Conservation (phyloP, 345 rosid species). For the Fremontodendron californicum region DNA sequence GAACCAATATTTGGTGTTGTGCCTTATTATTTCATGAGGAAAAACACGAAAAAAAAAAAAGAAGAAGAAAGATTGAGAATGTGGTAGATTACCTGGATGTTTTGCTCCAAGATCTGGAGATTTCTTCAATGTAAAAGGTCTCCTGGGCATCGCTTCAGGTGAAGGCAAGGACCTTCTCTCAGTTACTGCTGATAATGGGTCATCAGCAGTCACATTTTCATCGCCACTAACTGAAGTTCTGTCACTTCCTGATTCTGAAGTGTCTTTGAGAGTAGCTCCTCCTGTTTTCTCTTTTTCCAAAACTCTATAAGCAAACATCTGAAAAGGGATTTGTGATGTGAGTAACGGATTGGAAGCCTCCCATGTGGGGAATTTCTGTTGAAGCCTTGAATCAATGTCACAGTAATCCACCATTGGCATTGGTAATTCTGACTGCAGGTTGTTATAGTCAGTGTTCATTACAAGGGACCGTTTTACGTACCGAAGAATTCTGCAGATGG, state of each 20-base stretch:
- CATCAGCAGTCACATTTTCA: slow-evolving; percentile 44
- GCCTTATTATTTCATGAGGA: background rate
- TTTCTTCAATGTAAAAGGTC: slow-evolving; percentile 34
- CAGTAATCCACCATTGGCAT: slow-evolving; percentile 48
- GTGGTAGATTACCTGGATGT: slow-evolving; percentile 47
- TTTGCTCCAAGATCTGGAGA: slow-evolving; percentile 38
- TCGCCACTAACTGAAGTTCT: slow-evolving; percentile 69
- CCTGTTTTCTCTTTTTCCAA: slow-evolving; percentile 48
- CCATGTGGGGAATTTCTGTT: slow-evolving; percentile 41
- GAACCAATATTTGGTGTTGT: background rate
- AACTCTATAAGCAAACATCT: slow-evolving; percentile 70
- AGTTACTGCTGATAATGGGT: slow-evolving; percentile 29
- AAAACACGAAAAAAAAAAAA: background rate
- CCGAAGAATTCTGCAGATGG: slow-evolving; percentile 68
- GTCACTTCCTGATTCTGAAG: slow-evolving; percentile 82
- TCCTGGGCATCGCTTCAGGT: slow-evolving; percentile 35
- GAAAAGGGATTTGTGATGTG: slow-evolving; percentile 65
- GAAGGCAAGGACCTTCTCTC: slow-evolving; percentile 39
- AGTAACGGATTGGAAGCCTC: slow-evolving; percentile 29
- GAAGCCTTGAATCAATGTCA: slow-evolving; percentile 58
- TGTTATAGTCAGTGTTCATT: slow-evolving; percentile 52
- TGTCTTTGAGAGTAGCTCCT: slow-evolving; percentile 30
- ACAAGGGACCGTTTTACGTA: slow-evolving; percentile 57
- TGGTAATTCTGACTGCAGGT: slow-evolving; percentile 45
- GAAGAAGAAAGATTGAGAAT: background rate